These are phyloP conservation scores for Bullera alba DNA, from an alignment of 768 basidiomycete species.

Conservation along the genomic window DNA sequence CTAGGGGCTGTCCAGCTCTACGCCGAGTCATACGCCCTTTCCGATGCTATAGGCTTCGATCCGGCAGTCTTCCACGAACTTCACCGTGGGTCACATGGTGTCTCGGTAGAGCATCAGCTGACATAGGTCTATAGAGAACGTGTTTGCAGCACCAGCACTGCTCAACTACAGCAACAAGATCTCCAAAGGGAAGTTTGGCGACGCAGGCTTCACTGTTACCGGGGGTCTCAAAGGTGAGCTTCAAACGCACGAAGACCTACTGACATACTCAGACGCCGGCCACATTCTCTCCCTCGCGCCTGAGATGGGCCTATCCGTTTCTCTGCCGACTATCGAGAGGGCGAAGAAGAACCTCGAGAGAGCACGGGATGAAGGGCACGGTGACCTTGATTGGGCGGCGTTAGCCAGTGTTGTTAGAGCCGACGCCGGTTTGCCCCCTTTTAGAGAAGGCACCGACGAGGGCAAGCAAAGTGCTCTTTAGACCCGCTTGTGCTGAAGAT, in stretches of 20 bases:
- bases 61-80: slow-evolving; percentile 13
- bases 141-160: slow-evolving; percentile 15
- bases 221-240: slow-evolving; percentile 23
- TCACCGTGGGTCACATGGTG: slow-evolving; percentile 8
- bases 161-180: slow-evolving; percentile 20
- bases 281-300: slow-evolving; percentile 18
- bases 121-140: slow-evolving; percentile 7
- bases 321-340: slow-evolving; percentile 12
- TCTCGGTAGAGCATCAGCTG: no score
- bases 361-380: slow-evolving; percentile 6
- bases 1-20: slow-evolving; percentile 19
- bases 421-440: slow-evolving; percentile 9
- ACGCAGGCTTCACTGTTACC: slow-evolving; percentile 17
- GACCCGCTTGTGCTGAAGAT: no score
- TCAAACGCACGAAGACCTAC: neutral
- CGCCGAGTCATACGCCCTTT: slow-evolving; percentile 17
- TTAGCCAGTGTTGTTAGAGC: slow-evolving; percentile 4
- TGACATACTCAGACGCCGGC: slow-evolving; percentile 12
- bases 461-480: slow-evolving; percentile 6
- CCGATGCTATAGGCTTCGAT: slow-evolving; percentile 18
- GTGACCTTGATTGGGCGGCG: slow-evolving; percentile 13
- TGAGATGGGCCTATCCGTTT: slow-evolving; percentile 3
- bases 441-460: slow-evolving; percentile 12
- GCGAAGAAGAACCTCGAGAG: slow-evolving; percentile 9
- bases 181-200: slow-evolving; percentile 16